Evolutionary conservation across 2,329 filamentous ascomycete species (phyloP).

Genomic region (Calonectria multiphialidica): DNA sequence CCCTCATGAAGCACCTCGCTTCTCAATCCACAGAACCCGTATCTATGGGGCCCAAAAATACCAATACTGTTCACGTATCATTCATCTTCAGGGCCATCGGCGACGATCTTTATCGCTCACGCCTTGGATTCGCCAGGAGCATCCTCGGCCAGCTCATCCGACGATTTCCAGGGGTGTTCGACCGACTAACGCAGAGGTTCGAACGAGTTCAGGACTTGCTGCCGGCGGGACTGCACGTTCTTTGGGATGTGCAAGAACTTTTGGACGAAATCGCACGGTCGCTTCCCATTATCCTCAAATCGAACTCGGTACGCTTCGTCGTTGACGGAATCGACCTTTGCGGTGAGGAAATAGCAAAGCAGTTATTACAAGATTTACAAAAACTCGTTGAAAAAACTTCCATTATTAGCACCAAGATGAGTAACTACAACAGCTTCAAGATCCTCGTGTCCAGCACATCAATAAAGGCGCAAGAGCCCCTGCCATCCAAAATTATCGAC

Average conservation of each 20-base stretch:
- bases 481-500: background rate
- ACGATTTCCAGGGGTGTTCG: background rate
- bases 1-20: background rate
- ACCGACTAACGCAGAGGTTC: background rate
- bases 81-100: background rate
- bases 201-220: background rate
- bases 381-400: background rate
- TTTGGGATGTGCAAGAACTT: constrained; percentile 6
- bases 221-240: background rate
- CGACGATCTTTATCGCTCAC: background rate
- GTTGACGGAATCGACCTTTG: constrained; percentile 5
- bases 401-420: background rate
- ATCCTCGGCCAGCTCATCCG: constrained; percentile 2
- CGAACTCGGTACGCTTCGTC: background rate
- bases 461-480: background rate
- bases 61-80: background rate
- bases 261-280: background rate
- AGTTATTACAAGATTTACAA: constrained; percentile 4
- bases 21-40: background rate
- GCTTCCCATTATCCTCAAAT: background rate
- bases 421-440: background rate
- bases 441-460: background rate
- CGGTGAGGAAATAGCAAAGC: background rate
- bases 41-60: background rate
- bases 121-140: constrained; percentile 1